Evolutionary conservation across 2,329 filamentous ascomycete genomes (phyloP).

Genomic region (Venturia asperata): DNA sequence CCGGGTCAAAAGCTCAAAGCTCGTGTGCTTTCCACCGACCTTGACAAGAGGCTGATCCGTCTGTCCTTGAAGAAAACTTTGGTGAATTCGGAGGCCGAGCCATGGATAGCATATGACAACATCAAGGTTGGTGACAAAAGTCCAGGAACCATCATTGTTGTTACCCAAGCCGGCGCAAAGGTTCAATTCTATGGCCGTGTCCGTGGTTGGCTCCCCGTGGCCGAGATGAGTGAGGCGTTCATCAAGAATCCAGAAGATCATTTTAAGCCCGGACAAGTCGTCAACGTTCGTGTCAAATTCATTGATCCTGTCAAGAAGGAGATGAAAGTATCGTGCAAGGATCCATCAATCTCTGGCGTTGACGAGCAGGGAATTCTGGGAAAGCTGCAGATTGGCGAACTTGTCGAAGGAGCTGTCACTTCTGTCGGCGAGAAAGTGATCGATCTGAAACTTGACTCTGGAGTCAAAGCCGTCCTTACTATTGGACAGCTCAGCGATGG

Average conservation of each 20-base stretch:
- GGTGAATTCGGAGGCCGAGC: slow-evolving; percentile 77
- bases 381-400: slow-evolving; percentile 62
- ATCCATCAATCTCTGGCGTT: slow-evolving; percentile 70
- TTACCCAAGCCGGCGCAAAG: slow-evolving; percentile 71
- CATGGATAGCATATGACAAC: slow-evolving; percentile 70
- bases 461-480: slow-evolving; percentile 70
- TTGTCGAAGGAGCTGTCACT: slow-evolving; percentile 64
- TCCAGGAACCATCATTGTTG: slow-evolving; percentile 78
- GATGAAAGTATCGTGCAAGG: slow-evolving; percentile 88
- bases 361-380: slow-evolving; percentile 68
- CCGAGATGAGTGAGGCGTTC: slow-evolving; percentile 96
- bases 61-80: slow-evolving; percentile 92
- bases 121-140: slow-evolving; percentile 68
- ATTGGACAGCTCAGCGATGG: slow-evolving; percentile 79
- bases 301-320: slow-evolving; percentile 64
- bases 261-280: slow-evolving; percentile 83
- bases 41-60: slow-evolving; percentile 68
- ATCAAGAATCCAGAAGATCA: slow-evolving; percentile 85
- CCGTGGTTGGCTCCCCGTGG: slow-evolving; percentile 80
- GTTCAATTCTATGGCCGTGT: slow-evolving; percentile 87
- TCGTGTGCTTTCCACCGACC: slow-evolving; percentile 73
- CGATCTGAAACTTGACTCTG: slow-evolving; percentile 65
- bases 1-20: slow-evolving; percentile 79
- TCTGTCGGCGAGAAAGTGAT: slow-evolving; percentile 39
- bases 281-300: slow-evolving; percentile 80